Conservation (phyloP, 2,329 filamentous ascomycete genomes). For the Xylariaceae sp. region DNA sequence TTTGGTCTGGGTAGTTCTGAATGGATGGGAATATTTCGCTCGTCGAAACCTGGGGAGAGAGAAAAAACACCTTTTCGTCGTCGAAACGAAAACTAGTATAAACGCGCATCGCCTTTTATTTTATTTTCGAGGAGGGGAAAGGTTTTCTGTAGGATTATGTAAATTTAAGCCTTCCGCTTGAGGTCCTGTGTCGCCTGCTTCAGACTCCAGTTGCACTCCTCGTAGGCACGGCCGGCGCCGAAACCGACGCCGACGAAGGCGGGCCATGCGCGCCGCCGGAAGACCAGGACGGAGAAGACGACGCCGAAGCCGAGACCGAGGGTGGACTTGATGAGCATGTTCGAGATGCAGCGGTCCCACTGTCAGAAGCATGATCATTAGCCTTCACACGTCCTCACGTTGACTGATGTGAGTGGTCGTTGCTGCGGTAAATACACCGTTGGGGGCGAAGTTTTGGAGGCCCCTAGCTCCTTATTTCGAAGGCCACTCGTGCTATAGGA, state of each 20-base stretch:
- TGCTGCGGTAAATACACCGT: slow-evolving; percentile 18
- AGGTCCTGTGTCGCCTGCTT: slow-evolving; percentile 57
- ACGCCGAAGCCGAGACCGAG: slow-evolving; percentile 96
- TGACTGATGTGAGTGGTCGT: background rate
- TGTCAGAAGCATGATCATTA: slow-evolving; percentile 35
- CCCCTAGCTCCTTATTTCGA: slow-evolving; percentile 1
- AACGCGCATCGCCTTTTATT: background rate
- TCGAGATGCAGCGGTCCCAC: slow-evolving; percentile 99
- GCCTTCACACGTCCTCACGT: slow-evolving; percentile 3
- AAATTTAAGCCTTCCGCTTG: slow-evolving; percentile 42
- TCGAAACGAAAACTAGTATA: slow-evolving; percentile 1
- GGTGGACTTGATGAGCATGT: slow-evolving; percentile 91
- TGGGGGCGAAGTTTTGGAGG: background rate
- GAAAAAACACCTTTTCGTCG: background rate
- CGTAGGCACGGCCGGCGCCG: slow-evolving; percentile 92
- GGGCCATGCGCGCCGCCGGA: slow-evolving; percentile 97
- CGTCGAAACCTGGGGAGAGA: background rate
- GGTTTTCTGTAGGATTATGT: background rate
- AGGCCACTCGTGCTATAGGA: slow-evolving; percentile 15
- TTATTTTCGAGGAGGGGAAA: background rate
- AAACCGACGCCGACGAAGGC: slow-evolving; percentile 94
- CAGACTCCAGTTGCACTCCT: slow-evolving; percentile 87
- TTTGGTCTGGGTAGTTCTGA: slow-evolving; percentile 1
- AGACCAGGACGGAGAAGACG: slow-evolving; percentile 95
- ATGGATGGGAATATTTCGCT: background rate